Conservation (phyloP, 2,329 filamentous ascomycete species). For the Pyrenophora seminiperda region DNA sequence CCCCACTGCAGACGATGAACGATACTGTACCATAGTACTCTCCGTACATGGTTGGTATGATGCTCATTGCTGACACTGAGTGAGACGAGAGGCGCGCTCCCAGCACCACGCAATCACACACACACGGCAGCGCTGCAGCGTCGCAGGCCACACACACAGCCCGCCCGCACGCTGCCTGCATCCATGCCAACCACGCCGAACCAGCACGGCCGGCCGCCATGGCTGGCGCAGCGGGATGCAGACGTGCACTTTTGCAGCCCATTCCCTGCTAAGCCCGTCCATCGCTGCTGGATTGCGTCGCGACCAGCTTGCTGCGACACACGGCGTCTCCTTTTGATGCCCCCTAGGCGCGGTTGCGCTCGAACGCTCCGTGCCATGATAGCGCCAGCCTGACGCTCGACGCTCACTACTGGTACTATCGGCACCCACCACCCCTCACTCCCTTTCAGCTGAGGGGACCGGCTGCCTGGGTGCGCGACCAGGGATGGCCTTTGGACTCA, state of each 20-base stretch:
- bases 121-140: constrained; percentile 1
- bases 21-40: no score
- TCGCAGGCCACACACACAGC: constrained; percentile 18
- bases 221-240: constrained; percentile 27
- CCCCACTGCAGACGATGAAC: background rate
- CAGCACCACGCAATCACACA: background rate
- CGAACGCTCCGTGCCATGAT: constrained; percentile 14
- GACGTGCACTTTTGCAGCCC: constrained; percentile 5
- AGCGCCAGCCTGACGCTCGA: constrained; percentile 21
- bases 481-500: background rate
- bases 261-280: constrained; percentile 1
- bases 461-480: constrained; percentile 19
- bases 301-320: constrained; percentile 28
- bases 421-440: constrained; percentile 11
- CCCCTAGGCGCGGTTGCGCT: constrained; percentile 13
- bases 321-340: constrained; percentile 30
- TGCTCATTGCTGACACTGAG: background rate
- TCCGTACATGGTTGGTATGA: no score
- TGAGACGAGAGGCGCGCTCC: background rate
- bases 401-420: no score
- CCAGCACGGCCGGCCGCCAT: constrained; percentile 27
- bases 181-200: background rate
- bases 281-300: constrained; percentile 20
- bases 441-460: constrained; percentile 19
- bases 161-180: no score